A percentile compares a stretch with the other conserved stretches of the same genome.
Conservation (phyloP, 805 yeast species). For the Wilhelminamyces savonicus region DNA sequence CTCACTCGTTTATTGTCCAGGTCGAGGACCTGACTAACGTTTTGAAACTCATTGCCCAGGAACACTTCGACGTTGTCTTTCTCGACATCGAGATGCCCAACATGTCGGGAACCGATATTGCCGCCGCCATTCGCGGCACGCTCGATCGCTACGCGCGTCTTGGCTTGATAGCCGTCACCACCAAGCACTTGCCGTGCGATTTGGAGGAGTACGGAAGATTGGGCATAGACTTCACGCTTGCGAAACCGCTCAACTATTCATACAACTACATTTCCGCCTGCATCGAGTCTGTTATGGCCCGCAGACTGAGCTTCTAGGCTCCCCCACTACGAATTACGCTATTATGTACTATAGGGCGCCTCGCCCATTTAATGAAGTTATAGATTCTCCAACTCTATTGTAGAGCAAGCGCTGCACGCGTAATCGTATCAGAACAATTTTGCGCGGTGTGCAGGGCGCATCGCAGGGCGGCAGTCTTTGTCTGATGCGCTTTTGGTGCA, state of each 20-base stretch:
- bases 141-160: conserved; percentile 2
- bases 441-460: too few species aligned
- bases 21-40: conserved; percentile 26
- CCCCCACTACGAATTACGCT: too few species aligned
- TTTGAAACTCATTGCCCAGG: conserved; percentile 5
- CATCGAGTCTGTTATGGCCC: conserved; percentile 10
- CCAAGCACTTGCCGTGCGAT: conserved; percentile 21
- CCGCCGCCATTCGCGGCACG: conserved; percentile 10
- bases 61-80: conserved; percentile 26
- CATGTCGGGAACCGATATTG: conserved; percentile 33
- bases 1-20: conserved; percentile 20
- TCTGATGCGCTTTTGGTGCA: too few species aligned
- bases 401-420: too few species aligned
- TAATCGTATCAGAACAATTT: too few species aligned
- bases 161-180: conserved; percentile 38
- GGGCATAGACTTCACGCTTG: conserved; percentile 37
- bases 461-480: too few species aligned
- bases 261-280: conserved; percentile 11
- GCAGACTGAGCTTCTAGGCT: too few species aligned
- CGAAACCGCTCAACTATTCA: conserved; percentile 29
- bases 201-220: conserved; percentile 20
- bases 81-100: conserved; percentile 43
- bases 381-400: too few species aligned
- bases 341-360: too few species aligned
- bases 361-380: too few species aligned